A percentile compares a stretch with the other conserved stretches of the same genome.
Conservation (phyloP, 1,284 basidiomycete species). For the Tylopilus orsonianus region DNA sequence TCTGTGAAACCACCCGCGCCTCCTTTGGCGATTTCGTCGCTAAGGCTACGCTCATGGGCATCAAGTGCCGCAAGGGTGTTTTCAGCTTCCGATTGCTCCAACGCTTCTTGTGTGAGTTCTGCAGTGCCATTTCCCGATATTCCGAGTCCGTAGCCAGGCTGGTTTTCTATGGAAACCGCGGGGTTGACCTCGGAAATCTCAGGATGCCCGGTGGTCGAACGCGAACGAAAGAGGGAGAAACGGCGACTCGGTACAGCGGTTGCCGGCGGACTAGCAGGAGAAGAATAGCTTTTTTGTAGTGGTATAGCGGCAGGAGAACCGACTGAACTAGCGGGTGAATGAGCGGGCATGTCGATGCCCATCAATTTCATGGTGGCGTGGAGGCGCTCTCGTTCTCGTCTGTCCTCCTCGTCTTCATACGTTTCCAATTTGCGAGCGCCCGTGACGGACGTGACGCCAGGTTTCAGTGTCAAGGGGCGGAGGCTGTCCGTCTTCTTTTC, state of each 20-base stretch:
- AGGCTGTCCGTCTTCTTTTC: conserved; percentile 64
- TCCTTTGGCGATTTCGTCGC: conserved; percentile 75
- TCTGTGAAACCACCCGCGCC: conserved; percentile 75
- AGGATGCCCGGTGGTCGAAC: conserved; percentile 43
- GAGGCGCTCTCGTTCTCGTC: conserved; percentile 78
- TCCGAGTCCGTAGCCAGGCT: conserved; percentile 39
- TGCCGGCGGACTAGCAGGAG: conserved; percentile 36
- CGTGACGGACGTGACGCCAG: conserved; percentile 53
- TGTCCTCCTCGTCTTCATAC: conserved; percentile 83
- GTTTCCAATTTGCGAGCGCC: conserved; percentile 75
- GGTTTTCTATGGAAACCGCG: conserved; percentile 37
- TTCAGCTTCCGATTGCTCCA: conserved; percentile 75
- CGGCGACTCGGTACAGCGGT: conserved; percentile 43
- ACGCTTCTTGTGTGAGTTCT: conserved; percentile 68
- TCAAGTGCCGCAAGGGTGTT: conserved; percentile 71
- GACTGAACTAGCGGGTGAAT: conserved; percentile 32
- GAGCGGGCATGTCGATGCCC: conserved; percentile 70
- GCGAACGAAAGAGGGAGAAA: conserved; percentile 69
- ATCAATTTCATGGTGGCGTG: conserved; percentile 89
- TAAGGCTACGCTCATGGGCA: conserved; percentile 68
- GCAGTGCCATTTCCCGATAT: conserved; percentile 37
- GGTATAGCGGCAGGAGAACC: conserved; percentile 33
- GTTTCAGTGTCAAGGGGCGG: conserved; percentile 71
- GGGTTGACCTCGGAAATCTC: conserved; percentile 52
- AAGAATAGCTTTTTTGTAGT: conserved; percentile 44